phyloP scores from a whole-genome alignment of 2,329 filamentous ascomycete genomes.

The Stachybotrys chartarum region DNA sequence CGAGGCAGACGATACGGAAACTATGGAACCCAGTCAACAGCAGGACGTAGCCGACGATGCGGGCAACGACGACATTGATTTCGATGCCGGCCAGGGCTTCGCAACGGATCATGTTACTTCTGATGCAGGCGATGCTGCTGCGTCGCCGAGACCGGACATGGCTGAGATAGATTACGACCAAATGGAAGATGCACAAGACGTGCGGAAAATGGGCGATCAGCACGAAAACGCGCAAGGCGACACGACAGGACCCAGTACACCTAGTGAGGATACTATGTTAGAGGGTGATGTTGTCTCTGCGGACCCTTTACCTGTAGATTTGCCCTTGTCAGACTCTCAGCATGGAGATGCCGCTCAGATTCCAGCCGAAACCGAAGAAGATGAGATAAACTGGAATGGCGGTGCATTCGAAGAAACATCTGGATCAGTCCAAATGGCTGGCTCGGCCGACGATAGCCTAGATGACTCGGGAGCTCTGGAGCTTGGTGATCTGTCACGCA shows the following conservation, averaged over 20 bases:
- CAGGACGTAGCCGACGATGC: too few relatives aligned
- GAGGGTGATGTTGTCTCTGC: constrained; percentile 2
- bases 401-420: constrained; percentile 1
- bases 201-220: neutral
- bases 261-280: neutral
- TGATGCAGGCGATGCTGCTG: constrained; percentile 6
- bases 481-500: too few relatives aligned
- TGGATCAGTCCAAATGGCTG: neutral
- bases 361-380: constrained; percentile 3
- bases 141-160: constrained; percentile 2
- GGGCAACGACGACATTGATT: too few relatives aligned
- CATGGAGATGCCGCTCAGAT: neutral
- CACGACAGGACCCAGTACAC: neutral
- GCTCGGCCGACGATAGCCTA: neutral
- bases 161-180: constrained; percentile 23
- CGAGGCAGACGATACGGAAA: too few relatives aligned
- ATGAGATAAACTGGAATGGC: constrained; percentile 11
- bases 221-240: neutral
- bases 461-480: neutral
- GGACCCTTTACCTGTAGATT: neutral
- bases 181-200: constrained; percentile 7
- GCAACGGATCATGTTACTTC: constrained; percentile 1
- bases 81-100: neutral
- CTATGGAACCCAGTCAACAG: too few relatives aligned
- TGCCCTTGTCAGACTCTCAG: neutral